Evolutionary conservation across 106 monocot species (phyloP).

Genomic region (Dactylorhiza incarnata): DNA sequence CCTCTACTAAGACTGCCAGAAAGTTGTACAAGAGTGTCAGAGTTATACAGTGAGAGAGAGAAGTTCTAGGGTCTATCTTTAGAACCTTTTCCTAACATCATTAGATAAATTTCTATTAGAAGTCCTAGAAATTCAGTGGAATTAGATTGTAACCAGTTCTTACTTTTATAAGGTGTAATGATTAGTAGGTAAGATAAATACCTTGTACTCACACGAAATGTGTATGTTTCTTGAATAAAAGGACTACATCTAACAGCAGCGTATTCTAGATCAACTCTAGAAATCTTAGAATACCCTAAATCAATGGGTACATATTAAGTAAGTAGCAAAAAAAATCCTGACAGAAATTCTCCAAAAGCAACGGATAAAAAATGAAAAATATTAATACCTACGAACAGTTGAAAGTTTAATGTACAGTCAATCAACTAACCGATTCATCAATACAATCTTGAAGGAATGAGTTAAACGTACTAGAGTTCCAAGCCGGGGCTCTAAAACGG

Average conservation of each 20-base stretch:
- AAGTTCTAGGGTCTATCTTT: too few relatives aligned
- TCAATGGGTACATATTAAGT: not conserved
- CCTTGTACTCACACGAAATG: not conserved
- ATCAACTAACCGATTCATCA: not conserved
- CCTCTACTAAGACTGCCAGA: too few relatives aligned
- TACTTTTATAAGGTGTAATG: not conserved
- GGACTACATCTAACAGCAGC: not conserved
- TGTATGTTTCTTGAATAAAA: too few relatives aligned
- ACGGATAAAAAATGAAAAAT: not conserved
- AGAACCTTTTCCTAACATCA: too few relatives aligned
- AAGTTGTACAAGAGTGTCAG: too few relatives aligned
- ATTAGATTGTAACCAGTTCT: not conserved
- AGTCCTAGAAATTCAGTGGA: not conserved
- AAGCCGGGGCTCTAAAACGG: constrained; percentile 66
- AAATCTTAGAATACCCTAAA: not conserved
- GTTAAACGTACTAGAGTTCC: constrained; percentile 51
- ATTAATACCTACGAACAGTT: not conserved
- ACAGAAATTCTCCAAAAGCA: not conserved
- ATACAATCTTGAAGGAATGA: not conserved
- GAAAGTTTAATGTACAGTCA: not conserved
- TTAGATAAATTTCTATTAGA: not conserved
- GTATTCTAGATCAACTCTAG: not conserved
- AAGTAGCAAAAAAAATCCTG: not conserved
- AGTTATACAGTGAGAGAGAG: too few relatives aligned
- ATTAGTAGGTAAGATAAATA: not conserved